A percentile compares a stretch with the other conserved stretches of the same genome.
phyloP scores from a whole-genome alignment of 2,329 filamentous ascomycete species.

The Colletotrichum shisoi region DNA sequence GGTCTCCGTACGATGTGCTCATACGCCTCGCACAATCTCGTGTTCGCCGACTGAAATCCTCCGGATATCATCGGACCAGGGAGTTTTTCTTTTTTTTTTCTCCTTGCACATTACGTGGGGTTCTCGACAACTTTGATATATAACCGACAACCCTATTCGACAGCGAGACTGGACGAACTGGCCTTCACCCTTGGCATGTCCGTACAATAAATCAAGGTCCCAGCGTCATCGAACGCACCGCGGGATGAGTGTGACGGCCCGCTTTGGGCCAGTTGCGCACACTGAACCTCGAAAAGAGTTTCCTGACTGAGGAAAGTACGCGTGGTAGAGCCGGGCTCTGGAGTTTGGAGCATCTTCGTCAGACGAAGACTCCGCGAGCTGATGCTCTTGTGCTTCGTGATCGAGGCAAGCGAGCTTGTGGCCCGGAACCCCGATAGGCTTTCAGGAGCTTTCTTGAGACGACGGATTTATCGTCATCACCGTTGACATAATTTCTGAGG shows the following conservation, averaged over 20 bases:
- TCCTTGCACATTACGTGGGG: too few relatives aligned
- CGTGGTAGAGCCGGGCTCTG: not conserved
- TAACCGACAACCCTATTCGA: not conserved
- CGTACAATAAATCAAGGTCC: conserved; percentile 12
- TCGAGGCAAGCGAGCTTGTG: not conserved
- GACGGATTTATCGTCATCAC: conserved; percentile 5
- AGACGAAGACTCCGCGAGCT: conserved; percentile 11
- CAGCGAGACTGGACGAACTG: conserved; percentile 29
- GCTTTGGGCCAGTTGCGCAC: not conserved
- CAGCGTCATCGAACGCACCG: conserved; percentile 22
- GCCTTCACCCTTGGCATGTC: not conserved
- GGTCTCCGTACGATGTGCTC: conserved; percentile 7
- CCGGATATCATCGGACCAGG: not conserved
- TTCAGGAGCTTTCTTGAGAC: conserved; percentile 15
- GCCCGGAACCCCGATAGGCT: conserved; percentile 26
- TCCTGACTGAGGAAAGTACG: not conserved
- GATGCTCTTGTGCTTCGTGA: not conserved
- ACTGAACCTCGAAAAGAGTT: conserved; percentile 14
- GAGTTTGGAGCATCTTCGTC: not conserved
- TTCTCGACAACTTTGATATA: conserved; percentile 1
- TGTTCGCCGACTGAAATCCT: conserved; percentile 9
- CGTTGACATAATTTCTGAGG: not conserved
- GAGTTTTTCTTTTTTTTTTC: not conserved
- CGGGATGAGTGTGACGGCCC: not conserved
- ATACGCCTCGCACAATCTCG: conserved; percentile 1